Percentiles rank a stretch among this genome's conserved stretches.
These are phyloP conservation scores for Thalia dealbata DNA, from an alignment of 176 grass and related monocot species.

Conservation along the genomic window DNA sequence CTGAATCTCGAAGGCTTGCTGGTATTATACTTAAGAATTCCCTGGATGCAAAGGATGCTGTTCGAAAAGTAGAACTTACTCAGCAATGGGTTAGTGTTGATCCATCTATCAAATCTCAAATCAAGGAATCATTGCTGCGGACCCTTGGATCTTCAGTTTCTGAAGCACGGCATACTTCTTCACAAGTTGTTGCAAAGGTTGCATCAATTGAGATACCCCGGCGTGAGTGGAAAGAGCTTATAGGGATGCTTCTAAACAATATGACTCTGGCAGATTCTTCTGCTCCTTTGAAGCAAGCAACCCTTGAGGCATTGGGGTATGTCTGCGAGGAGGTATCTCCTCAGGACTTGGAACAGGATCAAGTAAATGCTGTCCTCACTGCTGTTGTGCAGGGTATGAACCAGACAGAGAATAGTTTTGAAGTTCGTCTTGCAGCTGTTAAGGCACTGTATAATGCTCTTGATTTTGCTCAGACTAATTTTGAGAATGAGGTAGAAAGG, in stretches of 20 bases:
- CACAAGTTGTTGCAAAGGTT: slow-evolving; percentile 93
- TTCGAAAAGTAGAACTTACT: slow-evolving; percentile 46
- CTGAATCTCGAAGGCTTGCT: slow-evolving; percentile 68
- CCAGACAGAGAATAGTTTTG: slow-evolving; percentile 41
- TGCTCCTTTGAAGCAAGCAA: slow-evolving; percentile 65
- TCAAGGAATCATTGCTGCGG: slow-evolving; percentile 76
- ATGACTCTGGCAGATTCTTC: slow-evolving; percentile 47
- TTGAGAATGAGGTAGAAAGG: slow-evolving; percentile 86
- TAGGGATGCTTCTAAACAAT: slow-evolving; percentile 51
- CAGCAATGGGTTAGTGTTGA: slow-evolving; percentile 66
- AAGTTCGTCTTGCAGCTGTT: slow-evolving; percentile 69
- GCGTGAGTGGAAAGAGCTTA: slow-evolving; percentile 82
- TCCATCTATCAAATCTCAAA: slow-evolving; percentile 47
- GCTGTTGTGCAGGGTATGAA: slow-evolving; percentile 83
- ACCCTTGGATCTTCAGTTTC: slow-evolving; percentile 55
- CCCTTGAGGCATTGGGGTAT: slow-evolving; percentile 80
- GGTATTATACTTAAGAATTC: slow-evolving; percentile 85
- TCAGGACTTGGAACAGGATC: slow-evolving; percentile 59
- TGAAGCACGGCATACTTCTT: slow-evolving; percentile 78
- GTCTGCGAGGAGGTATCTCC: slow-evolving; percentile 86
- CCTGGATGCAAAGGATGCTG: slow-evolving; percentile 60
- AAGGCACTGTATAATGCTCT: slow-evolving; percentile 77
- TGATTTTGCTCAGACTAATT: slow-evolving; percentile 80
- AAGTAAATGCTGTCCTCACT: slow-evolving; percentile 75
- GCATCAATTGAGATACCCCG: slow-evolving; percentile 88